These are phyloP conservation scores for Rubroboletus pulcherrimus DNA, from an alignment of 768 basidiomycete genomes.

Conservation along the genomic window DNA sequence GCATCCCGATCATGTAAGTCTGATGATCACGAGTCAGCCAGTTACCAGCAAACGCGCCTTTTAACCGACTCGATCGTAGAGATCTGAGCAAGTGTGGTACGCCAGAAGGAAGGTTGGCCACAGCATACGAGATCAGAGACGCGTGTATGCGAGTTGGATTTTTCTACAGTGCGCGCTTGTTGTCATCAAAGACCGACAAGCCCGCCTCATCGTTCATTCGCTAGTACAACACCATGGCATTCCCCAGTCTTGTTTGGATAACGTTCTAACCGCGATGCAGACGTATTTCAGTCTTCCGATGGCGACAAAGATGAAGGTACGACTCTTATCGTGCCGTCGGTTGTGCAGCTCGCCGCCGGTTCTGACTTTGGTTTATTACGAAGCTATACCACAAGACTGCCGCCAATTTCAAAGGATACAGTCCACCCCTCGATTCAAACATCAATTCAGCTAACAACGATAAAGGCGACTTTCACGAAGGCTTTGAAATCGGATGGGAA, in stretches of 20 bases:
- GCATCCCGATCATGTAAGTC: conserved; percentile 28
- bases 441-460: conserved; percentile 61
- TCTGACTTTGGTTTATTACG: not conserved
- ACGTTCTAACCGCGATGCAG: conserved; percentile 46
- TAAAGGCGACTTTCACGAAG: conserved; percentile 87
- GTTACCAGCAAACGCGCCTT: not conserved
- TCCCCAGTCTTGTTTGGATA: conserved; percentile 44
- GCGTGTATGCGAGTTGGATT: conserved; percentile 84
- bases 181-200: not conserved
- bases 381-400: conserved; percentile 68
- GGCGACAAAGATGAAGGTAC: conserved; percentile 63
- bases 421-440: conserved; percentile 65
- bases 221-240: conserved; percentile 81
- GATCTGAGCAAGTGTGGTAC: conserved; percentile 20
- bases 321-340: not conserved
- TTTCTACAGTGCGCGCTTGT: conserved; percentile 59
- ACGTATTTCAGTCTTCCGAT: conserved; percentile 64
- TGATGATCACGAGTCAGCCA: not conserved
- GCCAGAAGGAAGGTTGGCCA: conserved; percentile 33
- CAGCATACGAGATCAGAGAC: conserved; percentile 60
- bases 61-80: conserved; percentile 5
- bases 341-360: not conserved
- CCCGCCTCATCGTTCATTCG: not conserved
- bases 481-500: conserved; percentile 84
- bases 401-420: conserved; percentile 76